phyloP scores from a whole-genome alignment of 169 alveolate genomes.

The Plasmodium fragile region DNA sequence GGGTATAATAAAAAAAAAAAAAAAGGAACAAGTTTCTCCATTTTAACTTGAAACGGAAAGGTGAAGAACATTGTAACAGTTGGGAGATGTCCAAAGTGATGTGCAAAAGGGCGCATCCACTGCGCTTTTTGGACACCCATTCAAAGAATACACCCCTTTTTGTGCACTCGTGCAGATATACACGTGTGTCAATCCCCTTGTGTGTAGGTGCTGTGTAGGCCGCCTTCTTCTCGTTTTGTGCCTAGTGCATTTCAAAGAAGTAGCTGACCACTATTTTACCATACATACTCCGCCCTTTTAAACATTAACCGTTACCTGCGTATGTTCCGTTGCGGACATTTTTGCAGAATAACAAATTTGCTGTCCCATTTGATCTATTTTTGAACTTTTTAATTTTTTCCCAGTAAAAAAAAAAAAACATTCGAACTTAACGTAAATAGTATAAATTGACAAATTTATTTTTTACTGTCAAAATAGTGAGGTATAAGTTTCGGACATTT shows the following conservation, averaged over 20 bases:
- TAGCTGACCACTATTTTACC: background rate
- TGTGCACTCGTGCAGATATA: constrained; percentile 3
- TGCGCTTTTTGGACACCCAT: background rate
- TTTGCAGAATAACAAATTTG: background rate
- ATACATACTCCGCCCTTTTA: background rate
- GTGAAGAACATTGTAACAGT: background rate
- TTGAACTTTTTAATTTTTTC: background rate
- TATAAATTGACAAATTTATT: background rate
- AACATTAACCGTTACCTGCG: background rate
- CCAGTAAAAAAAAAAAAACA: background rate
- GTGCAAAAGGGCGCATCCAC: background rate
- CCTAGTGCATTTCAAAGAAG: background rate
- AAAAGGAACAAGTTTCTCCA: background rate
- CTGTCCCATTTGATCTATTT: background rate
- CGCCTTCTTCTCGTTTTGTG: background rate
- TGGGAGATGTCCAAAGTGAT: background rate
- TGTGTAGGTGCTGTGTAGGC: background rate
- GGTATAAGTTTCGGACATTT: background rate
- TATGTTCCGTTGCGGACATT: background rate
- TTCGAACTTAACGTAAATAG: background rate
- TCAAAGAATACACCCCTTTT: background rate
- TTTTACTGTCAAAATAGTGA: background rate
- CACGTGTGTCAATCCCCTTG: background rate
- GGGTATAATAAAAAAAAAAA: background rate
- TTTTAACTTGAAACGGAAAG: background rate